Evolutionary conservation across 441 rosid genomes (phyloP).

Genomic region (Jatropha podagrica): DNA sequence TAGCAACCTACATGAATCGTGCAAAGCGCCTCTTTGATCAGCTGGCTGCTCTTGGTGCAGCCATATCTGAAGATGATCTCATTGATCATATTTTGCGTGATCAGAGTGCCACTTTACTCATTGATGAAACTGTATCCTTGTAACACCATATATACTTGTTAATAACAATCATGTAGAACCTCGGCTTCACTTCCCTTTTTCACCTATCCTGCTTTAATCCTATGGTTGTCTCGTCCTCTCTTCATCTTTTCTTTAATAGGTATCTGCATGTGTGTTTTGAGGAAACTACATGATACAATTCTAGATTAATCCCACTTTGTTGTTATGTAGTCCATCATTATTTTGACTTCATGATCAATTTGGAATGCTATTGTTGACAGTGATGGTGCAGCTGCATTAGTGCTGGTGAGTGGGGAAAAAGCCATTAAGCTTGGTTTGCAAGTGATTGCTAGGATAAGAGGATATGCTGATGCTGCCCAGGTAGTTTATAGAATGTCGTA

Average conservation of each 20-base stretch:
- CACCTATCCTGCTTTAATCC: too few relatives aligned
- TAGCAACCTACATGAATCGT: neutral
- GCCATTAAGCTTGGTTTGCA: slow-evolving; percentile 75
- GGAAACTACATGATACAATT: too few relatives aligned
- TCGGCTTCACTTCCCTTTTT: too few relatives aligned
- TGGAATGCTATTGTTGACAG: slow-evolving; percentile 35
- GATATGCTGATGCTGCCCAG: slow-evolving; percentile 97
- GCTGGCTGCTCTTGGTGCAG: neutral
- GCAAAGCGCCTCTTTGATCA: neutral
- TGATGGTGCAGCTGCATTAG: slow-evolving; percentile 96
- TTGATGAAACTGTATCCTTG: too few relatives aligned
- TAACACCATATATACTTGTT: too few relatives aligned
- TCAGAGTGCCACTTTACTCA: too few relatives aligned
- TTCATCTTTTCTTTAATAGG: too few relatives aligned
- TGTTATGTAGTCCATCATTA: neutral
- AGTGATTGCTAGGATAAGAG: slow-evolving; percentile 77
- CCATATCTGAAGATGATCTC: neutral
- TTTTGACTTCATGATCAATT: neutral
- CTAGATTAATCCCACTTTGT: too few relatives aligned
- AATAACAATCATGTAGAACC: too few relatives aligned
- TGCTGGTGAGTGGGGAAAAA: slow-evolving; percentile 83
- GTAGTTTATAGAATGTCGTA: slow-evolving; percentile 33
- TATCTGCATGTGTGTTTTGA: too few relatives aligned
- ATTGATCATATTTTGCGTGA: neutral
- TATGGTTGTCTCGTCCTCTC: too few relatives aligned